Conservation (phyloP, 2,329 filamentous ascomycete genomes). For the Claviceps capensis region DNA sequence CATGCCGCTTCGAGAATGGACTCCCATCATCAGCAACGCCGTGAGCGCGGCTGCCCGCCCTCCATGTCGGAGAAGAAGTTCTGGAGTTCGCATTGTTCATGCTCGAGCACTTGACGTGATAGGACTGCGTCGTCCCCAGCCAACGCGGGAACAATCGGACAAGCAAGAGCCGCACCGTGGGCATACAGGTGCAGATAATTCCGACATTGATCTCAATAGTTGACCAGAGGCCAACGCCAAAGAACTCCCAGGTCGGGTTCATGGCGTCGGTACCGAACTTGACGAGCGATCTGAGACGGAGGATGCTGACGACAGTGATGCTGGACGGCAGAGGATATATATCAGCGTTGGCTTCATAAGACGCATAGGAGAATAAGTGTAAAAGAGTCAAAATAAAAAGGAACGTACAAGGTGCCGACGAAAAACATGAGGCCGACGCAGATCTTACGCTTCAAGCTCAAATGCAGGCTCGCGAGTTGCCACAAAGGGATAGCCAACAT, state of each 20-base stretch:
- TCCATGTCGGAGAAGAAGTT: too few relatives aligned
- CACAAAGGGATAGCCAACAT: conserved; percentile 26
- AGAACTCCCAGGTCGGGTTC: conserved; percentile 14
- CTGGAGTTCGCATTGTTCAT: neutral
- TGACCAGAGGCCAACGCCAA: conserved; percentile 14
- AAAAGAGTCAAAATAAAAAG: too few relatives aligned
- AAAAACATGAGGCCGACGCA: conserved; percentile 26
- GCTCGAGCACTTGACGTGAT: neutral
- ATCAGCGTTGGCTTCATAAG: too few relatives aligned
- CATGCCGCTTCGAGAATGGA: too few relatives aligned
- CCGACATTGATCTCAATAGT: conserved; percentile 12
- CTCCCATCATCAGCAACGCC: neutral
- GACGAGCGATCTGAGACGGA: conserved; percentile 11
- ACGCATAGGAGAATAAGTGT: too few relatives aligned
- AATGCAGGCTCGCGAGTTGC: conserved; percentile 17
- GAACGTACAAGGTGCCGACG: conserved; percentile 22
- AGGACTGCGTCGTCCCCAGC: neutral
- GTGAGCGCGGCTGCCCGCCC: neutral
- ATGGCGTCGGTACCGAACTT: conserved; percentile 8
- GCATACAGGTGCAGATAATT: conserved; percentile 13
- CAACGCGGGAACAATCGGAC: conserved; percentile 3
- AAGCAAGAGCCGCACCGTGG: conserved; percentile 12
- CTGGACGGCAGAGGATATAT: conserved; percentile 1
- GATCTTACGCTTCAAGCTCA: conserved; percentile 23
- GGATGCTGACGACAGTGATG: conserved; percentile 13